Evolutionary conservation across 352 stramenopile genomes (phyloP).

Genomic region (Phytophthora constricta): DNA sequence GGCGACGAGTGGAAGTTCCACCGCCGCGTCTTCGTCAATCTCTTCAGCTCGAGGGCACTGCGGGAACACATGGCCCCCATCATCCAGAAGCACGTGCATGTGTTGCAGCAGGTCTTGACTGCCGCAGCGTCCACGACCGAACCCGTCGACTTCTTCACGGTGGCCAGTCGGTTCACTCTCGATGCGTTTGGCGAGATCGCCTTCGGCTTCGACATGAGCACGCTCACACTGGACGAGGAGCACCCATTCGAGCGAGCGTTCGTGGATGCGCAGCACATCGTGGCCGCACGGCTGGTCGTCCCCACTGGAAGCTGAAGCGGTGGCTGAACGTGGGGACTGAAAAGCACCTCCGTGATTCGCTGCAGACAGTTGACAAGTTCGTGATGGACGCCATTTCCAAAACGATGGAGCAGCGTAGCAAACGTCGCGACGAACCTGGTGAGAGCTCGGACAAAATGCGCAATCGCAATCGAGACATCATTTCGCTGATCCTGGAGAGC

Average conservation of each 20-base stretch:
- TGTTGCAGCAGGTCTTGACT: slow-evolving; percentile 36
- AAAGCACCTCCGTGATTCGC: slow-evolving; percentile 17
- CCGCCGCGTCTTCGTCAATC: slow-evolving; percentile 85
- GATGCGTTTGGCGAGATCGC: slow-evolving; percentile 44
- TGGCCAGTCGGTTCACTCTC: slow-evolving; percentile 38
- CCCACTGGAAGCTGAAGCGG: slow-evolving; percentile 49
- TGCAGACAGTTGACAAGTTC: slow-evolving; percentile 25
- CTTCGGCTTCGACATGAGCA: slow-evolving; percentile 42
- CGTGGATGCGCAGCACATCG: slow-evolving; percentile 34
- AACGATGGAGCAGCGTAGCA: slow-evolving; percentile 24
- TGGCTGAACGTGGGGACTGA: slow-evolving; percentile 43
- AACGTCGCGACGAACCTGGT: neutral
- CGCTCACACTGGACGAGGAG: slow-evolving; percentile 24
- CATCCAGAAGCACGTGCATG: slow-evolving; percentile 48
- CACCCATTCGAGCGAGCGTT: slow-evolving; percentile 44
- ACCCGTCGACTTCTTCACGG: slow-evolving; percentile 31
- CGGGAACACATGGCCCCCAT: slow-evolving; percentile 53
- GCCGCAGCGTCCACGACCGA: neutral
- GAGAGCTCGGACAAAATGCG: too few species aligned
- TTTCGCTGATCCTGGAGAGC: slow-evolving; percentile 40
- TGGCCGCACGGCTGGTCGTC: slow-evolving; percentile 14
- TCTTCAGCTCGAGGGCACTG: slow-evolving; percentile 74
- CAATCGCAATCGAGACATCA: slow-evolving; percentile 25
- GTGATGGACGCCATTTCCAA: slow-evolving; percentile 41
- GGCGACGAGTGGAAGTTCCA: slow-evolving; percentile 72